phyloP scores from a whole-genome alignment of 495 filamentous ascomycete genomes.

The Staphylotrichum longicolle region DNA sequence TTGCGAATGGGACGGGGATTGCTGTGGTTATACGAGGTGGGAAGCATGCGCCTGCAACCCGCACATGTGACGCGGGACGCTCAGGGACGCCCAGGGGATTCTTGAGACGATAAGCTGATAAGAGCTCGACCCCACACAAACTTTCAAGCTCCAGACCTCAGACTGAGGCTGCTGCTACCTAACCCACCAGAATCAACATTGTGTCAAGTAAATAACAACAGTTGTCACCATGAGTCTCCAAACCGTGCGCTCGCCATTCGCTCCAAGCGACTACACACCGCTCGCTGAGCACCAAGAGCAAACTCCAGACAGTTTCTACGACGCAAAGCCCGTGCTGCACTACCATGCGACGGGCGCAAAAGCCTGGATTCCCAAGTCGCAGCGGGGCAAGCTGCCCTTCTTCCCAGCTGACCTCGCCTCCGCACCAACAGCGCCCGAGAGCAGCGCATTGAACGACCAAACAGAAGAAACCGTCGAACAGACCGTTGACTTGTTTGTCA shows the following conservation, averaged over 20 bases:
- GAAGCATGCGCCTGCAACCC: too few species aligned
- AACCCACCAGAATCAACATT: conserved; percentile 4
- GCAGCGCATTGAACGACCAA: conserved; percentile 34
- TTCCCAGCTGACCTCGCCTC: conserved; percentile 42
- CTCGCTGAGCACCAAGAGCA: conserved; percentile 77
- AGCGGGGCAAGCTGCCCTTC: conserved; percentile 48
- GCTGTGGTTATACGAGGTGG: too few species aligned
- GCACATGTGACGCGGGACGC: too few species aligned
- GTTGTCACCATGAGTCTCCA: conserved; percentile 38
- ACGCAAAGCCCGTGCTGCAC: conserved; percentile 75
- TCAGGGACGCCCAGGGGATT: too few species aligned
- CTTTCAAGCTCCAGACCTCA: conserved; percentile 21
- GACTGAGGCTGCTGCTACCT: background rate
- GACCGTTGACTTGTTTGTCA: conserved; percentile 72
- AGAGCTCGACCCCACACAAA: conserved; percentile 27
- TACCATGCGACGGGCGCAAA: conserved; percentile 64
- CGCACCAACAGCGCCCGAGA: conserved; percentile 36
- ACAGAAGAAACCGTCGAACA: conserved; percentile 39
- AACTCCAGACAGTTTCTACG: conserved; percentile 81
- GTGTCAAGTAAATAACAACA: conserved; percentile 4
- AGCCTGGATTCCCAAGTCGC: conserved; percentile 51
- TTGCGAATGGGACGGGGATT: too few species aligned
- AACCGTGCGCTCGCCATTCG: conserved; percentile 43
- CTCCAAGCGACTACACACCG: conserved; percentile 59
- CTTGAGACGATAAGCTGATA: conserved; percentile 26